phyloP scores from a whole-genome alignment of 2,329 filamentous ascomycete species.

The Cercospora sp. region DNA sequence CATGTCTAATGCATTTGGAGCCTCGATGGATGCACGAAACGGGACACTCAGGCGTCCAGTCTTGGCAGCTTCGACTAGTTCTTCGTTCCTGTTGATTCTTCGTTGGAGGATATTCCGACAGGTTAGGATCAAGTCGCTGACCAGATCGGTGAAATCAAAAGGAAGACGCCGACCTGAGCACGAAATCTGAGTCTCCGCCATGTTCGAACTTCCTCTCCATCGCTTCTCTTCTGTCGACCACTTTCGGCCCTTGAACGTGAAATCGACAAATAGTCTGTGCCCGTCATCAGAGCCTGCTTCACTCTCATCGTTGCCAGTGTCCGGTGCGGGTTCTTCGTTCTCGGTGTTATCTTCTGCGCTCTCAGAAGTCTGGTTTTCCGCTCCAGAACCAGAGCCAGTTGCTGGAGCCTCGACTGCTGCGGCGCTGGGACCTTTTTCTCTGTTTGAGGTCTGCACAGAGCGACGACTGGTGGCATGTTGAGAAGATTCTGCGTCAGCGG shows the following conservation, averaged over 20 bases:
- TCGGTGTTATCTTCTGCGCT: neutral
- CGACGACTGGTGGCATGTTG: neutral
- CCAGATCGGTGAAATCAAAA: neutral
- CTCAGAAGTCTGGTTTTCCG: neutral
- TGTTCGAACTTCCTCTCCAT: neutral
- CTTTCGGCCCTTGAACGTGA: neutral
- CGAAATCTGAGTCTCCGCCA: neutral
- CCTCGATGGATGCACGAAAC: neutral
- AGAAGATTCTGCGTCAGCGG: neutral
- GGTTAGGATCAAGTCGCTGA: neutral
- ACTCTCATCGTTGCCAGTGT: neutral
- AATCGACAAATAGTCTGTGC: neutral
- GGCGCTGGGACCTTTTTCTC: neutral
- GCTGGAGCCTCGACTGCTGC: neutral
- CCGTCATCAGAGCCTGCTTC: neutral
- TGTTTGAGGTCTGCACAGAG: neutral
- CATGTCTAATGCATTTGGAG: neutral
- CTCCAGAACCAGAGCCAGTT: neutral
- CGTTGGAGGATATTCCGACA: neutral
- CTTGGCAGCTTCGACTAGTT: neutral
- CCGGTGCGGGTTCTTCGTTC: neutral
- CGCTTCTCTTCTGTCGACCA: neutral
- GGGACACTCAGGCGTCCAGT: neutral
- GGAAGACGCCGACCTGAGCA: neutral
- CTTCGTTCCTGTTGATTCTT: neutral